phyloP scores from a whole-genome alignment of 352 stramenopile species.

The Globisporangium cederbergense region DNA sequence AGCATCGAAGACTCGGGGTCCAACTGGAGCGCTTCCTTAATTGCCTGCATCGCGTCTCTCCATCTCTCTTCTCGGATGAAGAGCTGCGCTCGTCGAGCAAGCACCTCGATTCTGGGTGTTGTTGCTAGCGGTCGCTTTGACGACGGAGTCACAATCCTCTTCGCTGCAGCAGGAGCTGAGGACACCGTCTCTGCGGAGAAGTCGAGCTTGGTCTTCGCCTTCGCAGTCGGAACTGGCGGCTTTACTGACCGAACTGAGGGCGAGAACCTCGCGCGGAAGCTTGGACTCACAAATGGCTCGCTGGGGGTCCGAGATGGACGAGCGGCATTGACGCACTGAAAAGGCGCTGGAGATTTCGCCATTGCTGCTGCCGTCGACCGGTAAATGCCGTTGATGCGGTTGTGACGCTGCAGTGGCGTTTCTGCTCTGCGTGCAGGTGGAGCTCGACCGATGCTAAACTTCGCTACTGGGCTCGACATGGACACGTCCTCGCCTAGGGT shows the following conservation, averaged over 20 bases:
- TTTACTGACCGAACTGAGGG: not conserved
- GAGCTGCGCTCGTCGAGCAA: not conserved
- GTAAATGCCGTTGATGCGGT: not conserved
- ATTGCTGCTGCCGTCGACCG: not conserved
- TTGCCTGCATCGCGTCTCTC: slow-evolving; percentile 1
- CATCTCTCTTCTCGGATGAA: not conserved
- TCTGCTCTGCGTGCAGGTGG: not conserved
- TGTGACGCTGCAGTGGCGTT: slow-evolving; percentile 2
- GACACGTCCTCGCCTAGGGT: not conserved
- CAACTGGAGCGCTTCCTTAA: slow-evolving; percentile 2
- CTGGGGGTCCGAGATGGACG: not conserved
- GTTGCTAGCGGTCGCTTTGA: not conserved
- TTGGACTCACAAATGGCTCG: slow-evolving; percentile 5
- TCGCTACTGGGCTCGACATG: not conserved
- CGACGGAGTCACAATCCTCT: not conserved
- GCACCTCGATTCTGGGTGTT: not conserved
- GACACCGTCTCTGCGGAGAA: not conserved
- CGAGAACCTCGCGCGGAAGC: slow-evolving; percentile 2
- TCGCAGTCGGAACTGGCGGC: not conserved
- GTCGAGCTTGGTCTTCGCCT: not conserved
- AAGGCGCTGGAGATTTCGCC: not conserved
- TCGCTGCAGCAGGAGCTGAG: not conserved
- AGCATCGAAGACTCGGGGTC: not conserved
- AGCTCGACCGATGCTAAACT: not conserved
- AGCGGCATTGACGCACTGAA: not conserved